phyloP scores from a whole-genome alignment of 805 yeast genomes.

The Naumovozyma castellii region DNA sequence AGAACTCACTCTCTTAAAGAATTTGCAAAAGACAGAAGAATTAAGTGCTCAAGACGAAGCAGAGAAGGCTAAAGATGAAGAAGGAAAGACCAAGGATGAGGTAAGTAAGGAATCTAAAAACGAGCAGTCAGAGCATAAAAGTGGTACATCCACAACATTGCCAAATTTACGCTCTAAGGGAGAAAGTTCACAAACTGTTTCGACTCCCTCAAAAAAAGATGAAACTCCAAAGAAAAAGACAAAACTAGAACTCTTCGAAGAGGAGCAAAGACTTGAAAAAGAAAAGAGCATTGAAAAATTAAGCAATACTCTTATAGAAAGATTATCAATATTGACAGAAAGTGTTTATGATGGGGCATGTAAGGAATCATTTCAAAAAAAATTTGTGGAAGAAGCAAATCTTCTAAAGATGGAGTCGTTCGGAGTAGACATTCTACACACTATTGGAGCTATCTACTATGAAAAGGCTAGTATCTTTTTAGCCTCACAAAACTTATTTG shows the following conservation, averaged over 20 bases:
- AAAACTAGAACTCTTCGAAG: conserved; percentile 55
- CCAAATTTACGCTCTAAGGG: conserved; percentile 19
- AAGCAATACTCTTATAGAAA: conserved; percentile 45
- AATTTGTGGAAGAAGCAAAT: conserved; percentile 75
- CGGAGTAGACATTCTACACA: conserved; percentile 72
- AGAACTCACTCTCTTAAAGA: conserved; percentile 69
- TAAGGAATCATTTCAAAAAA: conserved; percentile 49
- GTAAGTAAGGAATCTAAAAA: conserved; percentile 6
- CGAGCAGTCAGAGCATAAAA: too few relatives aligned
- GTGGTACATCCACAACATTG: background rate
- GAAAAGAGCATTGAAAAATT: conserved; percentile 56
- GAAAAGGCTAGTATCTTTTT: conserved; percentile 56
- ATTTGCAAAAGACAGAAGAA: conserved; percentile 55
- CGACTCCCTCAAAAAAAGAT: conserved; percentile 10
- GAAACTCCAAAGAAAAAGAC: conserved; percentile 36
- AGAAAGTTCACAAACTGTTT: conserved; percentile 8
- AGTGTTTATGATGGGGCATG: conserved; percentile 57
- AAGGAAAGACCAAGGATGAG: conserved; percentile 23
- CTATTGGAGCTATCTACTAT: conserved; percentile 60
- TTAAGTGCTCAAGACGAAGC: conserved; percentile 39
- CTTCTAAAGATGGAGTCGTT: conserved; percentile 71
- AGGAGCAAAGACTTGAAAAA: conserved; percentile 61
- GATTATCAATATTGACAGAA: conserved; percentile 48
- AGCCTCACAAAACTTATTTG: conserved; percentile 54
- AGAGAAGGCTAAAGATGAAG: conserved; percentile 29